Evolutionary conservation across 73 alveolate species (phyloP).

Genomic region (Paramecium sonneborni): DNA sequence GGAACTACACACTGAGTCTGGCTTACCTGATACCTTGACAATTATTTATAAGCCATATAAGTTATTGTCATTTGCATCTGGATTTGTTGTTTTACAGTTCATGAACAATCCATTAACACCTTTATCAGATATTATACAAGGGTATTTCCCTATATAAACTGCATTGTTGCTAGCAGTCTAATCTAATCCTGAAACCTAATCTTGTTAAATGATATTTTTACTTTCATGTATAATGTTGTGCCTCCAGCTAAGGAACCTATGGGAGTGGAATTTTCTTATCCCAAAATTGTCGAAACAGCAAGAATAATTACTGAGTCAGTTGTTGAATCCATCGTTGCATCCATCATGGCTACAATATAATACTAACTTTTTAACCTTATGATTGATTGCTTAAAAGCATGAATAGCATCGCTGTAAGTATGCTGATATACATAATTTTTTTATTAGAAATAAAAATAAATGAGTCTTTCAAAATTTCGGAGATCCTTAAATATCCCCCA

Average conservation of each 20-base stretch:
- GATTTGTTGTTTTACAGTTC: constrained; percentile 57
- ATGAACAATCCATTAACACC: constrained; percentile 64
- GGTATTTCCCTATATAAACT: constrained; percentile 59
- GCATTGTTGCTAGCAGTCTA: constrained; percentile 61
- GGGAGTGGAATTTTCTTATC: not conserved
- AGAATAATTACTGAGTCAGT: constrained; percentile 15
- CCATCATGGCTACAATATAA: not conserved
- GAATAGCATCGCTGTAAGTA: not conserved
- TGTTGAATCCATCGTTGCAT: constrained; percentile 2
- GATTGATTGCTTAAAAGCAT: not conserved
- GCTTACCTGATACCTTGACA: constrained; percentile 42
- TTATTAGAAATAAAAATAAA: not conserved
- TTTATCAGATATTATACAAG: constrained; percentile 61
- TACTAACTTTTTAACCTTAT: not conserved
- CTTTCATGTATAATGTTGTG: constrained; percentile 23
- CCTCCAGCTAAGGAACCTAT: constrained; percentile 17
- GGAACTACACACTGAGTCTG: constrained; percentile 52
- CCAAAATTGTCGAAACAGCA: constrained; percentile 16
- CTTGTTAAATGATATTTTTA: not conserved
- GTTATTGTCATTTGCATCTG: constrained; percentile 55
- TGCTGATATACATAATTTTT: not conserved
- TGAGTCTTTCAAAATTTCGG: not conserved
- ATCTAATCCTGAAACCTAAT: constrained; percentile 35
- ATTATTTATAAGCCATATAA: not conserved
- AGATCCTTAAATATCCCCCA: not conserved